Evolutionary conservation across 192 early-diverging fungal species (phyloP).

Genomic region (Umbelopsis vinacea): DNA sequence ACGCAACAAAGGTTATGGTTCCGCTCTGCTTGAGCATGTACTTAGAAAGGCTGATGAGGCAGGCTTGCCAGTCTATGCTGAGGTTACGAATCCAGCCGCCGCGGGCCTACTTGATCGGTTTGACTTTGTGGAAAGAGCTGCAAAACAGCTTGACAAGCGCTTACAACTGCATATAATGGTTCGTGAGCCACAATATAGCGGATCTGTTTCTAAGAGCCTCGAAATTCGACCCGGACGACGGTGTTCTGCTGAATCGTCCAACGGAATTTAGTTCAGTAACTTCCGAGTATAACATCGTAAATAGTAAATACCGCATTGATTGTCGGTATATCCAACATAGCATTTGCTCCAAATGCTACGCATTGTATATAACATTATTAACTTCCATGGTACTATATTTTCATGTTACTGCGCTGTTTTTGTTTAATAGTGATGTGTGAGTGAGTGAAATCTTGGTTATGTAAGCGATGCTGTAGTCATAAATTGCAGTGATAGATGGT

Average conservation of each 20-base stretch:
- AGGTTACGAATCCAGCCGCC: constrained; percentile 7
- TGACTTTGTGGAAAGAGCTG: constrained; percentile 25
- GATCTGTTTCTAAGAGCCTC: constrained; percentile 17
- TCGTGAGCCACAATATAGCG: background rate
- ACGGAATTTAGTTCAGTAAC: background rate
- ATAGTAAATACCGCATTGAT: too few relatives aligned
- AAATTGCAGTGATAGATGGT: too few relatives aligned
- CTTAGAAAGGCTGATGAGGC: constrained; percentile 32
- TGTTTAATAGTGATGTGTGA: too few relatives aligned
- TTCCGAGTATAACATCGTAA: too few relatives aligned
- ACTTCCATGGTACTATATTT: too few relatives aligned
- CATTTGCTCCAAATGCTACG: too few relatives aligned
- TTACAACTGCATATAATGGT: constrained; percentile 33
- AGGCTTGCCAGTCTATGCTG: constrained; percentile 26
- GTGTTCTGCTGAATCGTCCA: background rate
- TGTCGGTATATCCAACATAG: too few relatives aligned
- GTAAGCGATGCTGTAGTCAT: too few relatives aligned
- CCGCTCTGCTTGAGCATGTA: constrained; percentile 23
- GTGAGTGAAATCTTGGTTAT: too few relatives aligned
- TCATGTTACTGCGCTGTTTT: too few relatives aligned
- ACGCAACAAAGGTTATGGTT: constrained; percentile 36
- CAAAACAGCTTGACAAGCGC: background rate
- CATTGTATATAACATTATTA: too few relatives aligned
- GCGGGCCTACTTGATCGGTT: constrained; percentile 26
- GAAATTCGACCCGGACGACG: constrained; percentile 36